Percentiles rank a stretch among this genome's conserved stretches.
Conservation (phyloP, 306 rosid genomes). For the Quillaja saponaria region DNA sequence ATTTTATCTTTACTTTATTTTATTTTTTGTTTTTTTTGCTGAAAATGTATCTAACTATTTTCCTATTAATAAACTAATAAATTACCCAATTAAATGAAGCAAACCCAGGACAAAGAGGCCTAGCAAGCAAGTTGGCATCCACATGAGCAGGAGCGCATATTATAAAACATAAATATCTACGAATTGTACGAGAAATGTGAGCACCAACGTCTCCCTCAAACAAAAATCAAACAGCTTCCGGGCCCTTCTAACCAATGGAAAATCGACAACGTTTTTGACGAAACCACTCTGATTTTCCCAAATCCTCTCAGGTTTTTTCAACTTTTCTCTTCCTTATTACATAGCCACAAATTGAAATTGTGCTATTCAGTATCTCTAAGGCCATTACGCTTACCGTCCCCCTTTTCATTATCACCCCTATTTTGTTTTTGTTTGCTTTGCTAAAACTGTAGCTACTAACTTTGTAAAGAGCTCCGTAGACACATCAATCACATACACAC, state of each 20-base stretch:
- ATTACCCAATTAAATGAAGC: no score
- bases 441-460: no score
- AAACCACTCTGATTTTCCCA: constrained; percentile 52
- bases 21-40: no score
- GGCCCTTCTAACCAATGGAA: constrained; percentile 42
- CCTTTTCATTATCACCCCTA: background rate
- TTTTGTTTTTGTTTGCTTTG: background rate
- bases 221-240: constrained; percentile 2
- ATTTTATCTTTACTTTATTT: no score
- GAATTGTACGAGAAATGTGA: background rate
- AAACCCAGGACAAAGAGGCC: no score
- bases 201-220: background rate
- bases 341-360: background rate
- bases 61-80: no score
- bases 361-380: background rate
- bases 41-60: no score
- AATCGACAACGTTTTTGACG: constrained; percentile 50
- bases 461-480: no score
- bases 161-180: no score
- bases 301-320: constrained; percentile 4
- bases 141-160: no score
- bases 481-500: no score
- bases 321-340: constrained; percentile 4
- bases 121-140: no score
- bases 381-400: background rate